These are phyloP conservation scores for Chenopodium album DNA, from an alignment of 148 eudicot species.

Conservation along the genomic window DNA sequence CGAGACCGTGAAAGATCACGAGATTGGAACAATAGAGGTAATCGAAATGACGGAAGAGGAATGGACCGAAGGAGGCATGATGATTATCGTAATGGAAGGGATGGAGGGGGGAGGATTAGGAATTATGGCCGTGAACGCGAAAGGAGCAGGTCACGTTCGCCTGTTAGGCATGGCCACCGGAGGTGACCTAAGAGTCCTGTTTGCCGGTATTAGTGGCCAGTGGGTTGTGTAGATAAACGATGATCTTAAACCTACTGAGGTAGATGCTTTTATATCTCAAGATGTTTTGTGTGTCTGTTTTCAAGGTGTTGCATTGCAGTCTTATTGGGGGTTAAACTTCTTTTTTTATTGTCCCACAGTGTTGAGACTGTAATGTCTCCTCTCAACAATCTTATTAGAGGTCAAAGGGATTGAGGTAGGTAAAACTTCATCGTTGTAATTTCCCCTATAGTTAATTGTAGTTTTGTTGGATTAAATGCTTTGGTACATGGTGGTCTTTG, in stretches of 20 bases:
- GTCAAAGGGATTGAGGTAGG: constrained; percentile 47
- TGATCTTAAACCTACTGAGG: constrained; percentile 46
- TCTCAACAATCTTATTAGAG: constrained; percentile 39
- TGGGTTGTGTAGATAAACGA: constrained; percentile 30
- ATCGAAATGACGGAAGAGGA: constrained; percentile 51
- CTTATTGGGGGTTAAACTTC: constrained; percentile 34
- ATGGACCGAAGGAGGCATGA: constrained; percentile 38
- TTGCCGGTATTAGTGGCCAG: constrained; percentile 28
- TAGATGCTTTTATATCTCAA: constrained; percentile 38
- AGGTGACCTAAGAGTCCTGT: constrained; percentile 50
- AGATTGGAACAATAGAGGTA: constrained; percentile 52
- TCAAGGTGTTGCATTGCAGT: constrained; percentile 26
- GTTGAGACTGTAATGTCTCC: constrained; percentile 42
- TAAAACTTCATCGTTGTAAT: constrained; percentile 29
- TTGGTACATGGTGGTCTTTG: constrained; percentile 15
- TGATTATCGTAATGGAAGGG: constrained; percentile 61
- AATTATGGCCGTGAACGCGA: constrained; percentile 48
- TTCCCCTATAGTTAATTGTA: constrained; percentile 10
- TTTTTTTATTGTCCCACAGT: constrained; percentile 45
- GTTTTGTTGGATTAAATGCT: constrained; percentile 26
- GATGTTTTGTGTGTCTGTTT: constrained; percentile 34
- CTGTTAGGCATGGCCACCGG: constrained; percentile 52
- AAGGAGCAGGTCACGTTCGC: constrained; percentile 78
- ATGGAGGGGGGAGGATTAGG: constrained; percentile 66
- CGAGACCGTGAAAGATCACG: constrained; percentile 51